Evolutionary conservation across 176 grass and related monocot species (phyloP).

Genomic region (Phragmites australis): DNA sequence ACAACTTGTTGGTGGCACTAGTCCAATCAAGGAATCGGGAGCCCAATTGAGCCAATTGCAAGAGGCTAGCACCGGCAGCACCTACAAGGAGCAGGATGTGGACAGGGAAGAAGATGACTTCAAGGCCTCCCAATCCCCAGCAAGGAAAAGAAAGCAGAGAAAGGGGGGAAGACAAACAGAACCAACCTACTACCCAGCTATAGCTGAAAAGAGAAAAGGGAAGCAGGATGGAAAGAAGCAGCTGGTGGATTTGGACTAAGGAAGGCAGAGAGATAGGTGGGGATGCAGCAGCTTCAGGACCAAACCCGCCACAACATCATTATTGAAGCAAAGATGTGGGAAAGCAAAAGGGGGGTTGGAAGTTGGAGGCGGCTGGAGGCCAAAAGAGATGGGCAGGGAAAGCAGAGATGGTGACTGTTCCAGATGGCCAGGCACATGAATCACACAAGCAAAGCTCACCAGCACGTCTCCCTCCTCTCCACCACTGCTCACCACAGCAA

Average conservation of each 20-base stretch:
- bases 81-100: slow-evolving; percentile 34
- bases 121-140: slow-evolving; percentile 53
- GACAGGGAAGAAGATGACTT: slow-evolving; percentile 37
- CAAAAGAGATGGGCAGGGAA: slow-evolving; percentile 36
- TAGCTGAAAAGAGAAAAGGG: slow-evolving; percentile 37
- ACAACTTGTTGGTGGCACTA: not conserved
- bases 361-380: slow-evolving; percentile 36
- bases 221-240: slow-evolving; percentile 20
- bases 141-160: slow-evolving; percentile 30
- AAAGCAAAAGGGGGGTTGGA: slow-evolving; percentile 46
- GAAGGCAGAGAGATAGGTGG: not conserved
- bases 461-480: not conserved
- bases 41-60: slow-evolving; percentile 6
- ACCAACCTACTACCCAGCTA: slow-evolving; percentile 38
- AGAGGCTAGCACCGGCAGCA: not conserved
- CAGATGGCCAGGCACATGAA: slow-evolving; percentile 11
- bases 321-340: slow-evolving; percentile 51
- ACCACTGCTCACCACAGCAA: not conserved
- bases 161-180: slow-evolving; percentile 23
- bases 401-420: slow-evolving; percentile 44
- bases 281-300: slow-evolving; percentile 42
- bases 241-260: slow-evolving; percentile 49
- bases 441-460: not conserved
- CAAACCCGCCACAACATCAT: slow-evolving; percentile 51
- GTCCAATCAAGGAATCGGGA: slow-evolving; percentile 32